These are phyloP conservation scores for Xylariaceae sp. DNA, from an alignment of 2,329 filamentous ascomycete genomes.

Conservation along the genomic window DNA sequence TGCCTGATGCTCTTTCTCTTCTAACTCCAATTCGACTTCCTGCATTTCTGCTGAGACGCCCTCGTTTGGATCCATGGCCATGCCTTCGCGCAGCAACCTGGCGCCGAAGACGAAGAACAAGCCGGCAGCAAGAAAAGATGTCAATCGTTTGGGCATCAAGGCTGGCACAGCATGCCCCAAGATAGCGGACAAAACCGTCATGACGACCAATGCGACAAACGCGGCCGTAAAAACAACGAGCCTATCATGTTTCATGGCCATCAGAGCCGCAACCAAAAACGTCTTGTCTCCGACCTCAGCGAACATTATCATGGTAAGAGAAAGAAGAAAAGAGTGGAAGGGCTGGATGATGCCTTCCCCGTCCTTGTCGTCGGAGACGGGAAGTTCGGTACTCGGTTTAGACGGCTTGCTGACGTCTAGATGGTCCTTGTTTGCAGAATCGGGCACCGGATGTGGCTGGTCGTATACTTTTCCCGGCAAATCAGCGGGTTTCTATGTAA, in stretches of 20 bases:
- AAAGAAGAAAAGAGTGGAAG: slow-evolving; percentile 82
- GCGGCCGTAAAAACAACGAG: slow-evolving; percentile 91
- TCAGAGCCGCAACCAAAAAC: slow-evolving; percentile 91
- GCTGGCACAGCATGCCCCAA: slow-evolving; percentile 89
- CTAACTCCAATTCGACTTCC: slow-evolving; percentile 88
- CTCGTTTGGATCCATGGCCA: slow-evolving; percentile 82
- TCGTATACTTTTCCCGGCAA: slow-evolving; percentile 75
- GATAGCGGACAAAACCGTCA: slow-evolving; percentile 91
- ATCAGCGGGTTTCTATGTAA: slow-evolving; percentile 66
- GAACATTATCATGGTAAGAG: slow-evolving; percentile 94
- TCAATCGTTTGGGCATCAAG: slow-evolving; percentile 83
- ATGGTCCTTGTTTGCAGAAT: slow-evolving; percentile 59
- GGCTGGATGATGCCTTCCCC: slow-evolving; percentile 65
- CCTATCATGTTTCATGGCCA: slow-evolving; percentile 98
- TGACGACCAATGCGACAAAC: slow-evolving; percentile 83
- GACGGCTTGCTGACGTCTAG: slow-evolving; percentile 46
- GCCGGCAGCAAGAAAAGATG: slow-evolving; percentile 74
- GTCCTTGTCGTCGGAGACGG: slow-evolving; percentile 34
- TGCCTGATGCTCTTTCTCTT: slow-evolving; percentile 81
- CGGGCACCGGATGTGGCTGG: slow-evolving; percentile 62
- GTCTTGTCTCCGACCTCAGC: slow-evolving; percentile 98
- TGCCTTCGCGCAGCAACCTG: slow-evolving; percentile 77
- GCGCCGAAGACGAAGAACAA: slow-evolving; percentile 88
- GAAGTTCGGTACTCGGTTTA: slow-evolving; percentile 30
- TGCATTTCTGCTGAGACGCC: slow-evolving; percentile 96